phyloP scores from a whole-genome alignment of 139 green algal genomes.

The Closterium sp. region DNA sequence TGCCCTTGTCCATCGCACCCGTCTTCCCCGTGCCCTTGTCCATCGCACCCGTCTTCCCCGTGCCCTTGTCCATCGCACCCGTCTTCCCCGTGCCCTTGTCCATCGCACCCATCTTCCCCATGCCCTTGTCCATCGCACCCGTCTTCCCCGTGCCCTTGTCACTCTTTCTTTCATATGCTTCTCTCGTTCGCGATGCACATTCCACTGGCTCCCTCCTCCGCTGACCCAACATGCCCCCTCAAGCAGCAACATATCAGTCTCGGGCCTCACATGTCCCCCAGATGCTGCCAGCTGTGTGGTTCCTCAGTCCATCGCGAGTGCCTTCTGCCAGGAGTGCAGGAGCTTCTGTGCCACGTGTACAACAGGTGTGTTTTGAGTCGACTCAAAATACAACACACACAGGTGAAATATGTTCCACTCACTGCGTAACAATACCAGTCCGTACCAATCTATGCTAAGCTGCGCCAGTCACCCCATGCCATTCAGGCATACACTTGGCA shows the following conservation, averaged over 20 bases:
- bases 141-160: no score
- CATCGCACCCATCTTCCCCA: no score
- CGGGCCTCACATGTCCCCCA: not conserved
- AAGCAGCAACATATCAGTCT: not conserved
- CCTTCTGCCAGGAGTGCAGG: not conserved
- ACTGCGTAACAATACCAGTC: not conserved
- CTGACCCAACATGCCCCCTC: not conserved
- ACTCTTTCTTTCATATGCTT: no score
- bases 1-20: no score
- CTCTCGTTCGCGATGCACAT: not conserved
- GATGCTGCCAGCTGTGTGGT: not conserved
- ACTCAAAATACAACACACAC: no score
- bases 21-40: no score
- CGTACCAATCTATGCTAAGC: not conserved
- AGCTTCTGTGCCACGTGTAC: not conserved
- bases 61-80: no score
- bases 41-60: no score
- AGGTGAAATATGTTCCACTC: not conserved
- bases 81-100: no score
- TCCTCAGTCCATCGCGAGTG: not conserved
- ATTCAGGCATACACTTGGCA: no score
- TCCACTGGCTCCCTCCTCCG: not conserved
- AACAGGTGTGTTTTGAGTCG: no score
- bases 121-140: no score
- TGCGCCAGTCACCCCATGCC: not conserved